These are phyloP conservation scores for Aspergillus nidulans DNA, from an alignment of 495 filamentous ascomycete species.

Conservation along the genomic window DNA sequence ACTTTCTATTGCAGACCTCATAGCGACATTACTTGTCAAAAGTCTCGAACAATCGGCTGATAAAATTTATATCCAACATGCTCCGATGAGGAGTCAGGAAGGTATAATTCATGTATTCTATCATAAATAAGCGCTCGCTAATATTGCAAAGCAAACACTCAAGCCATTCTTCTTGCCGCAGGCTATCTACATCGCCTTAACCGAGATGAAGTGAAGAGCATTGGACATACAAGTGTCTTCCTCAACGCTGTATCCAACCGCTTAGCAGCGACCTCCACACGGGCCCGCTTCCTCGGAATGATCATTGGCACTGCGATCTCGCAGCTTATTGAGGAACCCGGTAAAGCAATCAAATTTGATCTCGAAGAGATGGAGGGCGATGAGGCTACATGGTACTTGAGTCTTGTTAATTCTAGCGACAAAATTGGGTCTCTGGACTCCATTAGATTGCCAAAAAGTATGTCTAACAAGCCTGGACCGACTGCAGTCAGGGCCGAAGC, in stretches of 20 bases:
- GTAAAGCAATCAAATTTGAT: slow-evolving; percentile 74
- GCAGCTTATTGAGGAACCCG: slow-evolving; percentile 69
- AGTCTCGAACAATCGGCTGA: slow-evolving; percentile 73
- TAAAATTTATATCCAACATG: slow-evolving; percentile 79
- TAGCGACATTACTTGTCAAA: slow-evolving; percentile 60
- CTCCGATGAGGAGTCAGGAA: slow-evolving; percentile 79
- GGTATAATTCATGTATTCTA: slow-evolving; percentile 41
- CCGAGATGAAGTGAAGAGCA: slow-evolving; percentile 53
- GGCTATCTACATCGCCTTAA: slow-evolving; percentile 66
- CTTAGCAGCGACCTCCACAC: slow-evolving; percentile 67
- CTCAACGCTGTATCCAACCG: slow-evolving; percentile 81
- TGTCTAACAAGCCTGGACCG: not conserved
- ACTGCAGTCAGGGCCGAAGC: slow-evolving; percentile 5
- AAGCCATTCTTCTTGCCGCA: slow-evolving; percentile 71
- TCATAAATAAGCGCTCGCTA: slow-evolving; percentile 12
- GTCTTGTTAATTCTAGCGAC: slow-evolving; percentile 60
- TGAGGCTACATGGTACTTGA: slow-evolving; percentile 76
- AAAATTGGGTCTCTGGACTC: slow-evolving; percentile 54
- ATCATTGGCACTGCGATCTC: slow-evolving; percentile 79
- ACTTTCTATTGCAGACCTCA: slow-evolving; percentile 33
- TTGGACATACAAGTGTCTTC: slow-evolving; percentile 67
- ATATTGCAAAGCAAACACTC: slow-evolving; percentile 60
- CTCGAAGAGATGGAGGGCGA: slow-evolving; percentile 68
- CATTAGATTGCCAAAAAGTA: slow-evolving; percentile 27
- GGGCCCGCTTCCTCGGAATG: slow-evolving; percentile 85